Base-by-base conservation (phyloP, 108 stramenopile species). In the Schizochytrium sp. region DNA sequence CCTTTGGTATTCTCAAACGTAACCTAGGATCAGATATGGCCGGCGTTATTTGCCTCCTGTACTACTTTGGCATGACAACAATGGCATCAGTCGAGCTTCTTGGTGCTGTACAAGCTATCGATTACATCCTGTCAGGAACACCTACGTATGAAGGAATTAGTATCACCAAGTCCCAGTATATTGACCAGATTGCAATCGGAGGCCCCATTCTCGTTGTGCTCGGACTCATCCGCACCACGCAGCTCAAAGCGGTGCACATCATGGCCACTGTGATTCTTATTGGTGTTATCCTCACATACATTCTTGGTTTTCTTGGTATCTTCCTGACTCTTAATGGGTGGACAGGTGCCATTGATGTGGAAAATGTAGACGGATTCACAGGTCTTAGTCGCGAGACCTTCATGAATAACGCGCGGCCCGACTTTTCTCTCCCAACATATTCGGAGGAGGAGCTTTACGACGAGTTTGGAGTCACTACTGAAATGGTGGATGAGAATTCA, bases 11-110 rank as follows among this genome's bases (percentile, higher is more conserved):
- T 2, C 53, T 83, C 17, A 83, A 83, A 40, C 76, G 76, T 28
- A 83, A 83, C 47, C 50, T 83, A 17, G 76, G 76, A 53, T 49
- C 50, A 10, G 76, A 83, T 38, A 83, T 83, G 47, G 76, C 76
- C 15, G 76, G 76, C 76, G 76, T 83, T 3, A 55, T 83, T 28
- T 83, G 76, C 40, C 76, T 83, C 15, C 76, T 83, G 38, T 83
- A 83, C 28, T 83, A 83, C 76, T 55, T 83, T 83, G 76, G 76
- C 76, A 83, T 83, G 76, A 83, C 76, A 10, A 83, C 76, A 47
- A 83, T 83, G 76, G 76, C 76, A n/a, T 55, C 50, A 5, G 76
- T 83, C 17, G 76, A 83, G 47, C 76, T 83, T 5, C 47, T 83
- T 17, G 76, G 76, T 42, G 53, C 50, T 40, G 76, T 83, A 8